Percentiles rank a stretch among this genome's conserved stretches.
Conservation (phyloP, 495 filamentous ascomycete species). For the Aspergillus sclerotiicarbonarius region DNA sequence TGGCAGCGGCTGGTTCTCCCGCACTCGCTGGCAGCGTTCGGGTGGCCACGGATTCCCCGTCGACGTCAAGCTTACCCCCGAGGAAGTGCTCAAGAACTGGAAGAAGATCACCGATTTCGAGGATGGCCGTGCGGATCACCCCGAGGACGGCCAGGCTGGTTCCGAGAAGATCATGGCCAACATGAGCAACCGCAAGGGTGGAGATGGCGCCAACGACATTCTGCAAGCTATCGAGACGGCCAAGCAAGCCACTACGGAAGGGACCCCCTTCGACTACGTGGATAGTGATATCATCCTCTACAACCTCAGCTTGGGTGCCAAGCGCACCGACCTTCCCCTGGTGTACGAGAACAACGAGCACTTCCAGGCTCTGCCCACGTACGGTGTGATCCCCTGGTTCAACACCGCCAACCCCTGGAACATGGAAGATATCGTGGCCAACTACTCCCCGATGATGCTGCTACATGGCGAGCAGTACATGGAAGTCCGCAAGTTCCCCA, state of each 20-base stretch:
- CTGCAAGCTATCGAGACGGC: slow-evolving; percentile 75
- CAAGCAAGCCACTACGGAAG: slow-evolving; percentile 65
- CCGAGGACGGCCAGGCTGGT: slow-evolving; percentile 72
- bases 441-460: slow-evolving; percentile 98
- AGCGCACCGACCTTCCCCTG: slow-evolving; percentile 81
- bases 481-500: slow-evolving; percentile 89
- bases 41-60: slow-evolving; percentile 92
- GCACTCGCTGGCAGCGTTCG: slow-evolving; percentile 91
- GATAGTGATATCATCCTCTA: slow-evolving; percentile 92
- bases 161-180: slow-evolving; percentile 89
- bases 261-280: slow-evolving; percentile 77
- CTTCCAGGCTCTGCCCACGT: slow-evolving; percentile 92
- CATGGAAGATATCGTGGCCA: slow-evolving; percentile 80
- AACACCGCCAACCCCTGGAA: slow-evolving; percentile 77
- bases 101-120: slow-evolving; percentile 81
- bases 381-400: slow-evolving; percentile 92
- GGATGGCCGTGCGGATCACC: slow-evolving; percentile 86
- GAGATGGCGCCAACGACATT: slow-evolving; percentile 46
- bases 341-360: slow-evolving; percentile 86
- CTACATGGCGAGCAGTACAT: slow-evolving; percentile 99
- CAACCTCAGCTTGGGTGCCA: slow-evolving; percentile 93
- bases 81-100: slow-evolving; percentile 79
- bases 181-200: slow-evolving; percentile 68
- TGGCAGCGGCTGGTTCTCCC: slow-evolving; percentile 89
- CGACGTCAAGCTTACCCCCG: slow-evolving; percentile 81